phyloP scores from a whole-genome alignment of 1,139 yeast genomes.

The Suhomyces bokatorum region DNA sequence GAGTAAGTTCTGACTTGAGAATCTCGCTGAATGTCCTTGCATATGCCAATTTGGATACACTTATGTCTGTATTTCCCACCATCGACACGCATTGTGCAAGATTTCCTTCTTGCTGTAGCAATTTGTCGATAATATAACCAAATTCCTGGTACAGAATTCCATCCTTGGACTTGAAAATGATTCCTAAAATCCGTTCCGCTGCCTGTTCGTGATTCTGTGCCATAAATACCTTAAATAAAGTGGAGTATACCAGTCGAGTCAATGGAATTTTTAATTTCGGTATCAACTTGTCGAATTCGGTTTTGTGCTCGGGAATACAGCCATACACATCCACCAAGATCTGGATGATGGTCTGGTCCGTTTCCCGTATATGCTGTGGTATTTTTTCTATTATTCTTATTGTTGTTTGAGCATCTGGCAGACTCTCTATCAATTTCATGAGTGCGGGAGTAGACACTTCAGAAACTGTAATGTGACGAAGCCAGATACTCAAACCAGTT shows the following conservation, averaged over 20 bases:
- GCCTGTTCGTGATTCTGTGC: slow-evolving; percentile 28
- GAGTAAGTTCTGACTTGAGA: slow-evolving; percentile 12
- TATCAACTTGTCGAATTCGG: slow-evolving; percentile 23
- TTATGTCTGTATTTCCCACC: slow-evolving; percentile 22
- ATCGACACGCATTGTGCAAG: slow-evolving; percentile 25
- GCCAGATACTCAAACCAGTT: slow-evolving; percentile 13
- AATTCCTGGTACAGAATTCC: slow-evolving; percentile 32
- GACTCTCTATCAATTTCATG: neutral
- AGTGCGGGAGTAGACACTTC: slow-evolving; percentile 1
- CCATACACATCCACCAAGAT: slow-evolving; percentile 9
- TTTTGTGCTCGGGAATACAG: neutral
- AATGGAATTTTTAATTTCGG: slow-evolving; percentile 31
- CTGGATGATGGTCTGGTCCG: slow-evolving; percentile 1
- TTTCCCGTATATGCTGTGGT: slow-evolving; percentile 2
- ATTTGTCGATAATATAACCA: slow-evolving; percentile 27
- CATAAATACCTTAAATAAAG: slow-evolving; percentile 34
- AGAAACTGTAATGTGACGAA: neutral
- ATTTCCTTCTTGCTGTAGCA: slow-evolving; percentile 26
- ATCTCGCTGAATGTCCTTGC: slow-evolving; percentile 22
- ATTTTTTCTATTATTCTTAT: neutral
- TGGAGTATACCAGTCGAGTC: slow-evolving; percentile 35
- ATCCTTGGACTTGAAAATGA: slow-evolving; percentile 30
- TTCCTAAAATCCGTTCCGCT: slow-evolving; percentile 32
- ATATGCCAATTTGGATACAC: slow-evolving; percentile 28
- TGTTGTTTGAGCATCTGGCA: slow-evolving; percentile 1